phyloP scores from a whole-genome alignment of 129 eudicot genomes.

The Flaveria robusta region DNA sequence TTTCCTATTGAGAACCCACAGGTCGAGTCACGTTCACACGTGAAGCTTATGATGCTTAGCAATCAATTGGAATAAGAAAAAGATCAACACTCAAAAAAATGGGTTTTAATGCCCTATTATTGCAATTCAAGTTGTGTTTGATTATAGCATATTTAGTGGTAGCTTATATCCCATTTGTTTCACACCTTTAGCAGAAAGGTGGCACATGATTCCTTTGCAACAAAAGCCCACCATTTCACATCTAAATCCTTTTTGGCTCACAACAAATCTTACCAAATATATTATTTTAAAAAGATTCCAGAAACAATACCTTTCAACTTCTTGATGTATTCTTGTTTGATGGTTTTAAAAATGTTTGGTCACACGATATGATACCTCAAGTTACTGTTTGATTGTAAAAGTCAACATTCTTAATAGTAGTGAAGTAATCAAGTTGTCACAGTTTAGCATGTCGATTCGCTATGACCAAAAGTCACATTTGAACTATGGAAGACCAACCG shows the following conservation, averaged over 20 bases:
- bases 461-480: conserved; percentile 20
- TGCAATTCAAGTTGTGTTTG: conserved; percentile 28
- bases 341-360: conserved; percentile 6
- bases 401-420: not conserved
- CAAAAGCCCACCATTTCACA: conserved; percentile 39
- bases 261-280: conserved; percentile 31
- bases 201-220: conserved; percentile 48
- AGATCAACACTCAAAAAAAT: not conserved
- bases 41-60: conserved; percentile 1
- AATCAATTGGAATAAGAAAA: conserved; percentile 2
- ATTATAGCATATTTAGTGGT: conserved; percentile 21
- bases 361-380: conserved; percentile 5
- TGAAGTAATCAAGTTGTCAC: conserved; percentile 15
- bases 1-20: not conserved
- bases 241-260: conserved; percentile 32
- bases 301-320: conserved; percentile 22
- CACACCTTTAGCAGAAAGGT: conserved; percentile 32
- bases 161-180: conserved; percentile 39
- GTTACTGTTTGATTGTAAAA: not conserved
- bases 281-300: conserved; percentile 5
- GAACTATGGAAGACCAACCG: not conserved
- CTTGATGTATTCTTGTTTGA: not conserved
- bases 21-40: not conserved
- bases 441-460: not conserved
- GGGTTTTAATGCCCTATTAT: not conserved